These are phyloP conservation scores for Knufia petricola DNA, from an alignment of 2,329 filamentous ascomycete species.

Conservation along the genomic window DNA sequence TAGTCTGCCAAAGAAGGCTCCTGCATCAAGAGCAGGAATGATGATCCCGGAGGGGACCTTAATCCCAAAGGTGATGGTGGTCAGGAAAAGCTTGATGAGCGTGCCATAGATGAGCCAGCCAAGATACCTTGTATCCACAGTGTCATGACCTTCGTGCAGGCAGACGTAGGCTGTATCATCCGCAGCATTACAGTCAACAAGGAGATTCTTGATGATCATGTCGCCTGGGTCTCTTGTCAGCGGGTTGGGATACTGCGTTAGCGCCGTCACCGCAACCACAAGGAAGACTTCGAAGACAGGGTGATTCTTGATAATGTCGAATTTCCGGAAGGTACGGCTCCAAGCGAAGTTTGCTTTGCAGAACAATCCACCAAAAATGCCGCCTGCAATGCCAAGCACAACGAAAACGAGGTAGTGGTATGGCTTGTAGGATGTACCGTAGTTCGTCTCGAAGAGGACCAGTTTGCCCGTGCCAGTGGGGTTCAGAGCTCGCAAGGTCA, in stretches of 20 bases:
- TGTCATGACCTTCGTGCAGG: slow-evolving; percentile 34
- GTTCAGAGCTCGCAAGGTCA: slow-evolving; percentile 49
- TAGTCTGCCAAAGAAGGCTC: slow-evolving; percentile 49
- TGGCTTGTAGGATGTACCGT: slow-evolving; percentile 46
- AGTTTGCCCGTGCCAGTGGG: slow-evolving; percentile 52
- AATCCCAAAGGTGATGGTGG: slow-evolving; percentile 49
- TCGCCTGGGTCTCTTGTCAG: slow-evolving; percentile 48
- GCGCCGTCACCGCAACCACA: slow-evolving; percentile 44
- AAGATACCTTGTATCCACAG: slow-evolving; percentile 34
- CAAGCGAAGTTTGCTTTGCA: slow-evolving; percentile 50
- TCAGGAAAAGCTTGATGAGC: slow-evolving; percentile 46
- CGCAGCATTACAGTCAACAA: slow-evolving; percentile 43
- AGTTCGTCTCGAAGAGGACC: slow-evolving; percentile 52
- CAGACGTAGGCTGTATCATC: slow-evolving; percentile 41
- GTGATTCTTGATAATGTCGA: slow-evolving; percentile 43
- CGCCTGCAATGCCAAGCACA: slow-evolving; percentile 47
- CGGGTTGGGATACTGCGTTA: slow-evolving; percentile 49
- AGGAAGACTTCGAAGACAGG: slow-evolving; percentile 48
- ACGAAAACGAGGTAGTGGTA: slow-evolving; percentile 50
- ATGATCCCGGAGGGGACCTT: slow-evolving; percentile 54
- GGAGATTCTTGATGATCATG: slow-evolving; percentile 46
- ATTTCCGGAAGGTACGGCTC: slow-evolving; percentile 46
- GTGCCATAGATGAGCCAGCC: slow-evolving; percentile 45
- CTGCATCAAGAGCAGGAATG: slow-evolving; percentile 49
- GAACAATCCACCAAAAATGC: slow-evolving; percentile 50